A percentile compares a stretch with the other conserved stretches of the same genome.
phyloP scores from a whole-genome alignment of 2,329 filamentous ascomycete genomes.

The Neofusicoccum sp. region DNA sequence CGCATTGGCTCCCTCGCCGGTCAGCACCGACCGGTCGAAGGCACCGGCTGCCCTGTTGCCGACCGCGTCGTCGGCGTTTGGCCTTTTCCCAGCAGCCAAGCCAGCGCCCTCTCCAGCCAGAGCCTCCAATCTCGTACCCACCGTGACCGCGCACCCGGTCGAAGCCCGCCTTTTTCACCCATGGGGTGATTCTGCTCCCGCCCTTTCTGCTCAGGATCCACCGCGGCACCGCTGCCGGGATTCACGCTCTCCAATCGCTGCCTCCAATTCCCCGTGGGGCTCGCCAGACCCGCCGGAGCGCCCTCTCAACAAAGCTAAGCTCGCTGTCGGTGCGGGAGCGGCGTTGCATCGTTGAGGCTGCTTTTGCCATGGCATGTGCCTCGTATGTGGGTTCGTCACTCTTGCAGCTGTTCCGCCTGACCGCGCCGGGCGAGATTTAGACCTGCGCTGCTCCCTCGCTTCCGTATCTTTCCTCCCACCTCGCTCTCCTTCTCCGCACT shows the following conservation, averaged over 20 bases:
- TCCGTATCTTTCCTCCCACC: background rate
- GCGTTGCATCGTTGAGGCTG: background rate
- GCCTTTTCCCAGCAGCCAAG: background rate
- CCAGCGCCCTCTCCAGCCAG: background rate
- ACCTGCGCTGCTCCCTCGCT: background rate
- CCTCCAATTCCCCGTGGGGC: slow-evolving; percentile 10
- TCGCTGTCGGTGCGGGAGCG: slow-evolving; percentile 6
- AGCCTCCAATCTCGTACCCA: background rate
- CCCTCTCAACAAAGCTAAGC: slow-evolving; percentile 4
- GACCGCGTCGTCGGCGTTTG: background rate
- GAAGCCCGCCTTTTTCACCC: background rate
- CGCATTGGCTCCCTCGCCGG: background rate
- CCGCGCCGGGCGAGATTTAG: background rate
- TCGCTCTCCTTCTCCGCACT: background rate
- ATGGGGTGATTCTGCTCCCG: slow-evolving; percentile 5
- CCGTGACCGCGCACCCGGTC: slow-evolving; percentile 11
- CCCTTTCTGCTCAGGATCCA: background rate
- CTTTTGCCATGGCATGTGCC: background rate
- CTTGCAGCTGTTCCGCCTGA: background rate
- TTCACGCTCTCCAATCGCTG: background rate
- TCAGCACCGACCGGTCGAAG: no score
- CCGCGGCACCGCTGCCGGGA: background rate
- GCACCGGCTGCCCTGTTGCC: no score
- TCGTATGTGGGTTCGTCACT: background rate
- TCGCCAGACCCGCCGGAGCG: background rate